phyloP scores from a whole-genome alignment of 2,329 filamentous ascomycete species.

The Aspergillus flavus region DNA sequence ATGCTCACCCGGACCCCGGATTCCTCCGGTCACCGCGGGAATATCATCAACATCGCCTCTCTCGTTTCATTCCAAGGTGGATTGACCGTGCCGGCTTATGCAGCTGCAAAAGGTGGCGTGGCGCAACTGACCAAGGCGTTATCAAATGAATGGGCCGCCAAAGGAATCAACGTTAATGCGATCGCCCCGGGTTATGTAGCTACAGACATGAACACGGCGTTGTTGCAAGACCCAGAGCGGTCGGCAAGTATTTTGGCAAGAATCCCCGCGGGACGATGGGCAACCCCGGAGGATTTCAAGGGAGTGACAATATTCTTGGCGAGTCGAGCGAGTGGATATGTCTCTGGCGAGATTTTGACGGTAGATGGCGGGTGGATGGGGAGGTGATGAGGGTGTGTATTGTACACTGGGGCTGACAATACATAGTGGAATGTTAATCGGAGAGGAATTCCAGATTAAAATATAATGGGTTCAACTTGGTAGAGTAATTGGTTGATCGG shows the following conservation, averaged over 20 bases:
- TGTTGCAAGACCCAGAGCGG: constrained; percentile 71
- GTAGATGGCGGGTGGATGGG: constrained; percentile 70
- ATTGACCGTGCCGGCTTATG: constrained; percentile 84
- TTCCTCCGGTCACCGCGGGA: constrained; percentile 4
- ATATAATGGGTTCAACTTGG: neutral
- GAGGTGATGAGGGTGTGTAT: neutral
- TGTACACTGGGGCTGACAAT: neutral
- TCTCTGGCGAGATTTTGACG: constrained; percentile 77
- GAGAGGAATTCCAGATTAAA: neutral
- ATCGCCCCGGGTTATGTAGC: constrained; percentile 88
- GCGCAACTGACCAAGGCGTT: constrained; percentile 83
- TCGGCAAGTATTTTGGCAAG: constrained; percentile 73
- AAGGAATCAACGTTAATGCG: constrained; percentile 81
- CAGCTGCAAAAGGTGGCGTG: constrained; percentile 82
- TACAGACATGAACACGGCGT: constrained; percentile 86
- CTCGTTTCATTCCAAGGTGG: constrained; percentile 85
- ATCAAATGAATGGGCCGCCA: constrained; percentile 81
- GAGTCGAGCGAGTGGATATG: constrained; percentile 72
- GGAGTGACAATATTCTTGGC: constrained; percentile 77
- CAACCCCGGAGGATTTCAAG: constrained; percentile 81
- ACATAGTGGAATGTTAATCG: neutral
- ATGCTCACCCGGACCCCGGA: constrained; percentile 22
- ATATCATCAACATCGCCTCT: constrained; percentile 81
- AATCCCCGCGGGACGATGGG: constrained; percentile 85
- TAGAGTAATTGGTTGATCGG: neutral